Base-by-base conservation (phyloP, 73 alveolate species). In the Paramecium tetraurelia region DNA sequence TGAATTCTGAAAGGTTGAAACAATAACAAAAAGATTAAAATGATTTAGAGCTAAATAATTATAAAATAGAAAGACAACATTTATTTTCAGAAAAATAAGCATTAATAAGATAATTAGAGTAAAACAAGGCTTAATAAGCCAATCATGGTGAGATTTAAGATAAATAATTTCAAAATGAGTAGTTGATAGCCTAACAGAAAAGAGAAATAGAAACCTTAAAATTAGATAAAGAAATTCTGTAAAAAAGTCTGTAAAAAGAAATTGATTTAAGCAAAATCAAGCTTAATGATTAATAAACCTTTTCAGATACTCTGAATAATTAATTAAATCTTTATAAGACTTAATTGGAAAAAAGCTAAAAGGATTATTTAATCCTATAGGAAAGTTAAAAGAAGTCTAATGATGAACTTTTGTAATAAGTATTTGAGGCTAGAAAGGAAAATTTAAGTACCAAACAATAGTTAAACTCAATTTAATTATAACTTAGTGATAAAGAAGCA, bases 391-490 rank as follows among this genome's bases (percentile, higher is more conserved):
- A 80, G 43, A 22, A 20, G 5, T 80, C 14, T 1, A 80, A 6
- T 24, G 90, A 80, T 12, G 11, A 40, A 80, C 4, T 35, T 0
- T 44, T 24, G 12, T 9, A 43, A 48, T 80, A 80, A 24, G 53
- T 44, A 24, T 9, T n/a, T 10, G 90, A 80, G 10, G 90, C 90
- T 21, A 41, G 57, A 46, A 80, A 44, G 20, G 76, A 80, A 80
- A 24, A 16, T 20, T 14, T 43, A 12, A 20, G 1, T 11, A 43
- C 24, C 44, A 31, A 80, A 44, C 8, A 21, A 24, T 14, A 80
- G 22, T 14, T 76, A 38, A 38, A 76, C 41, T 12, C 18, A 43
- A 18, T 18, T 8, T 8, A 16, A 76, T 76, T 76, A 16, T 16
- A 76, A 76, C 12, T 41, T 20, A 76, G 48, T 41, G 89, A 76